These are phyloP conservation scores for Geosmithia morbida DNA, from an alignment of 2,329 filamentous ascomycete species.

Conservation along the genomic window DNA sequence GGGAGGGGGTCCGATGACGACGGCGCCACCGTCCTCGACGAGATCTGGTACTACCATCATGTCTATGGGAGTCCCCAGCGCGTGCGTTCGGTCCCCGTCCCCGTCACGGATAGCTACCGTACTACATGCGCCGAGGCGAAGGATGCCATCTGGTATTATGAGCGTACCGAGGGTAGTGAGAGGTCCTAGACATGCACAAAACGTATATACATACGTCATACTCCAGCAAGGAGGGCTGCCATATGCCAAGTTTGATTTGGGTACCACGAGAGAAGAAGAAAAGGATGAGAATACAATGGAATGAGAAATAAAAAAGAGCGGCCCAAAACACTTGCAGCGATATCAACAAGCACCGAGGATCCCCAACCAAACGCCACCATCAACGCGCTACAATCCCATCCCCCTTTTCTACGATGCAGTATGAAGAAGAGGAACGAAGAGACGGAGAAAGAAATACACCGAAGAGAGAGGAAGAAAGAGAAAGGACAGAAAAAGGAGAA, in stretches of 20 bases:
- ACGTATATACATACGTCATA: not conserved
- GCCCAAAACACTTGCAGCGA: not conserved
- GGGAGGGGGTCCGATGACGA: constrained; percentile 39
- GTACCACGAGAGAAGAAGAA: not conserved
- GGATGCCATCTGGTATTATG: constrained; percentile 39
- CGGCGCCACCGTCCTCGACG: constrained; percentile 40
- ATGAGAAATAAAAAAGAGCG: not conserved
- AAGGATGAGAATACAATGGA: not conserved
- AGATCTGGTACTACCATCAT: constrained; percentile 56
- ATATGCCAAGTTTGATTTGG: not conserved
- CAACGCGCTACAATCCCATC: not conserved
- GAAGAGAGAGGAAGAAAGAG: not conserved
- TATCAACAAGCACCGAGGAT: not conserved
- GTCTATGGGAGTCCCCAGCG: constrained; percentile 42
- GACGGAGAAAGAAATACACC: not conserved
- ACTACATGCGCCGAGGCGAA: constrained; percentile 40
- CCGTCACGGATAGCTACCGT: constrained; percentile 29
- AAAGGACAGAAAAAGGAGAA: not conserved
- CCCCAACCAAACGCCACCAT: not conserved
- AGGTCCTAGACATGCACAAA: not conserved
- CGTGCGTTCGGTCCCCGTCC: constrained; percentile 25
- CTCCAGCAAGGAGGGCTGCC: too few species aligned
- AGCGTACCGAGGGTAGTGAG: constrained; percentile 24
- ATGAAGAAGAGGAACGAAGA: not conserved
- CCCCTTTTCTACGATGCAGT: not conserved